Conservation (phyloP, 495 filamentous ascomycete species). For the Margaritispora aquatica region DNA sequence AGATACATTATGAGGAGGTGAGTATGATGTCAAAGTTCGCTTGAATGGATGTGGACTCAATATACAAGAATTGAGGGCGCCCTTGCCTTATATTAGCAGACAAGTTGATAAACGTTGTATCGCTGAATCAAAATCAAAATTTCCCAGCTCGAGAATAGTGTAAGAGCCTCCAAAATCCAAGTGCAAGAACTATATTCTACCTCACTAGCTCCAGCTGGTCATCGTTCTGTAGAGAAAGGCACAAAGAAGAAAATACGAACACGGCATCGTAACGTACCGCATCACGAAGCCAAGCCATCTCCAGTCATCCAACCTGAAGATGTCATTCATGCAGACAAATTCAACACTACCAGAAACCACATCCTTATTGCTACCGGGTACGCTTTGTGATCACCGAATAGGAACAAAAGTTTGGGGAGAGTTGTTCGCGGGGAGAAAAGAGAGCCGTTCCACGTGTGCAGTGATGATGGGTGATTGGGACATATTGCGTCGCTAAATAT, state of each 20-base stretch:
- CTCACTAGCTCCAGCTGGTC: background rate
- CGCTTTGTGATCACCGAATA: background rate
- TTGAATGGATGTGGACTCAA: background rate
- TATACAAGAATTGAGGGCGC: background rate
- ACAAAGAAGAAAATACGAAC: background rate
- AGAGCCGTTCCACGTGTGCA: background rate
- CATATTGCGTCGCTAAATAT: too few species aligned
- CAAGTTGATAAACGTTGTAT: background rate
- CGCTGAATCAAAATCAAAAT: background rate
- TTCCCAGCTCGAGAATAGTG: background rate
- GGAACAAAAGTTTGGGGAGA: background rate
- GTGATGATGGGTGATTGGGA: background rate
- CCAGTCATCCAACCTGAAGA: background rate
- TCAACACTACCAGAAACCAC: background rate
- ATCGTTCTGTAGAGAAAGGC: background rate
- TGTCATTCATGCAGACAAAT: background rate
- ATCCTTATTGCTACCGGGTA: background rate
- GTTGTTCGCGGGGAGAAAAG: background rate
- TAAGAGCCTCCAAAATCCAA: background rate
- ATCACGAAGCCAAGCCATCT: too few species aligned
- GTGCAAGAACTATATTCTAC: background rate
- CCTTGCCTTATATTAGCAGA: background rate
- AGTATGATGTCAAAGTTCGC: background rate
- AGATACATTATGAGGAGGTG: slow-evolving; percentile 3
- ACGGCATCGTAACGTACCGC: too few species aligned